phyloP scores from a whole-genome alignment of 2,329 filamentous ascomycete species.

The Trichoderma atroviride region DNA sequence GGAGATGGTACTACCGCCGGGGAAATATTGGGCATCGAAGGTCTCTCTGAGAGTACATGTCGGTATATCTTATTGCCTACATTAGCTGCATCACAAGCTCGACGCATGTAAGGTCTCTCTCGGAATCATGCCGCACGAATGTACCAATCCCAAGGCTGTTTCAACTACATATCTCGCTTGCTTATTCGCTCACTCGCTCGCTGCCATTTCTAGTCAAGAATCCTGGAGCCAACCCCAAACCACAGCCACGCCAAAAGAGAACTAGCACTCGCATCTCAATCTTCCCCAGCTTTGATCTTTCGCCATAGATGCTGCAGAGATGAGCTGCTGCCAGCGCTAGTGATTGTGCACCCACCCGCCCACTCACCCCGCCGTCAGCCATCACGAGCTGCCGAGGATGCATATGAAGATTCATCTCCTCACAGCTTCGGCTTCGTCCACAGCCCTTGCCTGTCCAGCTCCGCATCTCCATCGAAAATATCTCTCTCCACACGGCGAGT shows the following conservation, averaged over 20 bases:
- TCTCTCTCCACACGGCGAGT: constrained; percentile 78
- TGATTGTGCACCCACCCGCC: constrained; percentile 10
- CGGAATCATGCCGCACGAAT: neutral
- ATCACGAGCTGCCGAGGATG: constrained; percentile 29
- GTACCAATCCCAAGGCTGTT: neutral
- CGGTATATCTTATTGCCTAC: neutral
- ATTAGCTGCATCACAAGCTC: neutral
- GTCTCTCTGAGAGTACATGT: neutral
- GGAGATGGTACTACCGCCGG: neutral
- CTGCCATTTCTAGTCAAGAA: neutral
- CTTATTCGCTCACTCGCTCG: neutral
- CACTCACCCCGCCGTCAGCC: constrained; percentile 22
- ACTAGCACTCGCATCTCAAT: neutral
- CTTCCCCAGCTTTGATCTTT: constrained; percentile 25
- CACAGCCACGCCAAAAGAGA: neutral
- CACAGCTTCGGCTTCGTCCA: constrained; percentile 58
- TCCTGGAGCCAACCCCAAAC: neutral
- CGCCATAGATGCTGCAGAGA: constrained; percentile 5
- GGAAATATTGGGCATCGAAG: neutral
- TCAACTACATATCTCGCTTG: neutral
- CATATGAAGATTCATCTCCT: constrained; percentile 25
- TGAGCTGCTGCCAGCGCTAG: constrained; percentile 15
- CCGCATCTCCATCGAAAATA: constrained; percentile 78
- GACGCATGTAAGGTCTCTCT: neutral
- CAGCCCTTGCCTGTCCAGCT: constrained; percentile 59